These are phyloP conservation scores for Aurantiochytrium sp. DNA, from an alignment of 108 stramenopile genomes.

Conservation along the genomic window DNA sequence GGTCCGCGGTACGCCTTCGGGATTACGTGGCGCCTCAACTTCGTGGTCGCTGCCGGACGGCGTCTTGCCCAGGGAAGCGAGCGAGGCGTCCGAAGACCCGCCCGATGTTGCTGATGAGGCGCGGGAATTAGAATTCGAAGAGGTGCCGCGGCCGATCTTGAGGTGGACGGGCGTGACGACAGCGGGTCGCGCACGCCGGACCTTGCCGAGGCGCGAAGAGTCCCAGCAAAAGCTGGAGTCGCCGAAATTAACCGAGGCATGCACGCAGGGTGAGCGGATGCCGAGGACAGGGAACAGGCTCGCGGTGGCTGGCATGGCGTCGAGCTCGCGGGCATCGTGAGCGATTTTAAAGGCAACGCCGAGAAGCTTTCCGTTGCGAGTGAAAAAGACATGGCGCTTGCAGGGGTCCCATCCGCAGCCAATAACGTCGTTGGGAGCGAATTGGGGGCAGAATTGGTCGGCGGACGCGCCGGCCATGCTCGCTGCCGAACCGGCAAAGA, in stretches of 20 bases:
- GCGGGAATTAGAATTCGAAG: background rate
- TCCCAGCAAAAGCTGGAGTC: background rate
- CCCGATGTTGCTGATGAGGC: background rate
- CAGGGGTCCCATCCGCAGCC: slow-evolving; percentile 14
- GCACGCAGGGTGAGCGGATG: background rate
- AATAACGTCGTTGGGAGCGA: background rate
- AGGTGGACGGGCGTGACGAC: background rate
- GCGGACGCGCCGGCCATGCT: background rate
- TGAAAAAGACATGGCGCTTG: slow-evolving; percentile 2
- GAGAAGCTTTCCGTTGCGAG: background rate
- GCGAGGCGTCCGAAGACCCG: background rate
- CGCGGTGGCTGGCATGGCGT: background rate
- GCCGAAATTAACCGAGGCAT: background rate
- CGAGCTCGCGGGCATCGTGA: background rate
- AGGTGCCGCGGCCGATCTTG: background rate
- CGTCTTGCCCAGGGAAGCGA: background rate
- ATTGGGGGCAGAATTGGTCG: background rate
- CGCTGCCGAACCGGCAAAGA: background rate
- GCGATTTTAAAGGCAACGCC: background rate
- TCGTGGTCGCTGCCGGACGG: too few relatives aligned
- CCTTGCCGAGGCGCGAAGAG: background rate
- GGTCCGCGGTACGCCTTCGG: background rate
- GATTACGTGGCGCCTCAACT: too few relatives aligned
- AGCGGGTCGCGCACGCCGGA: background rate
- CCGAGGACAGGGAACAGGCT: background rate